Percentiles rank a stretch among this genome's conserved stretches.
phyloP scores from a whole-genome alignment of 805 yeast species.

The Candida ulmi region DNA sequence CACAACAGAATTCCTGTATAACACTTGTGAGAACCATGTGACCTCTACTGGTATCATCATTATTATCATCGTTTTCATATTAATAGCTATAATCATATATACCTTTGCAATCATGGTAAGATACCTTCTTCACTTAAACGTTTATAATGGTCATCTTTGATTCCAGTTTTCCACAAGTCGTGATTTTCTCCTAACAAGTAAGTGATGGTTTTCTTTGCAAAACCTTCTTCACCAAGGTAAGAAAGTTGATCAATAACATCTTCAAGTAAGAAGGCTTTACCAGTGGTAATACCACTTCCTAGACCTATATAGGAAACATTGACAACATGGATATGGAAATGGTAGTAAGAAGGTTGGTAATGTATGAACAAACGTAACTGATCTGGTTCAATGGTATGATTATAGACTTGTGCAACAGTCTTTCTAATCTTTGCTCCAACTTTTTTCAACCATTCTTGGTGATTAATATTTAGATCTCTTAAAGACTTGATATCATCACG shows the following conservation, averaged over 20 bases:
- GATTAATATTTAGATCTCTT: conserved; percentile 61
- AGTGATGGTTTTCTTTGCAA: conserved; percentile 48
- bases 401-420: conserved; percentile 44
- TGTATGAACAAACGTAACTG: conserved; percentile 77
- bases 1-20: too few relatives aligned
- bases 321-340: conserved; percentile 89
- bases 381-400: conserved; percentile 38
- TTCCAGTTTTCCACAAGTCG: conserved; percentile 52
- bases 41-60: too few relatives aligned
- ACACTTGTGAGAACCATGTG: too few relatives aligned
- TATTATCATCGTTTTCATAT: too few relatives aligned
- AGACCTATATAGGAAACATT: conserved; percentile 64
- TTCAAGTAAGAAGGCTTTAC: conserved; percentile 77
- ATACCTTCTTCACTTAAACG: too few relatives aligned
- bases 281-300: conserved; percentile 62
- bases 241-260: conserved; percentile 72
- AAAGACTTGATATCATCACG: conserved; percentile 64
- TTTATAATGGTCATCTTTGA: conserved; percentile 19
- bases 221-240: conserved; percentile 51
- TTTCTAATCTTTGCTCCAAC: conserved; percentile 40
- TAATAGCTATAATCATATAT: too few relatives aligned
- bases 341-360: conserved; percentile 95
- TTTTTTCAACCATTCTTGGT: conserved; percentile 50
- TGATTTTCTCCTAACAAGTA: conserved; percentile 76
- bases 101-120: too few relatives aligned